Evolutionary conservation across 1,139 yeast species (phyloP).

Genomic region (Pneumocystis jirovecii): DNA sequence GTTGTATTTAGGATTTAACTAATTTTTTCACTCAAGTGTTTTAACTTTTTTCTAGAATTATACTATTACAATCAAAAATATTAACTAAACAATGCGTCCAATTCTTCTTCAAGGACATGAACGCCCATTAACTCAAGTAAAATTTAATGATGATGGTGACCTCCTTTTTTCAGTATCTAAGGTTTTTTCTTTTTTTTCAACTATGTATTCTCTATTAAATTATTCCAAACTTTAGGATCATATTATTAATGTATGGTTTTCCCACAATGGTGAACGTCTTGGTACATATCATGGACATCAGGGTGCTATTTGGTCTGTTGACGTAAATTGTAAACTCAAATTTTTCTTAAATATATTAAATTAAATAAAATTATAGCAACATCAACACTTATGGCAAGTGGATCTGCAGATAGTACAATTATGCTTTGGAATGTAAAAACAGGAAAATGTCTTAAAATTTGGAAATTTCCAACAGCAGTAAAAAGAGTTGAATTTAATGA

Average conservation of each 20-base stretch:
- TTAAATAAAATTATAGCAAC: conserved; percentile 19
- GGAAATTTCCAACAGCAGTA: conserved; percentile 71
- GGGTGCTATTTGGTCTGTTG: conserved; percentile 94
- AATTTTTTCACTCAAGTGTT: neutral
- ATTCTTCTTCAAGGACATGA: conserved; percentile 18
- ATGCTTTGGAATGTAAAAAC: conserved; percentile 72
- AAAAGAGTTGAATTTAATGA: conserved; percentile 82
- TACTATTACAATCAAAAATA: neutral
- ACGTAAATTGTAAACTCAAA: conserved; percentile 39
- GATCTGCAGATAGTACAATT: conserved; percentile 78
- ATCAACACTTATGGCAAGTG: conserved; percentile 61
- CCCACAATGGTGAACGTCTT: conserved; percentile 89
- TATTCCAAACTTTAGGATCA: conserved; percentile 3
- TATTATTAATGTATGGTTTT: conserved; percentile 69
- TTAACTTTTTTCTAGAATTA: neutral
- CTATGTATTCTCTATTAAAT: conserved; percentile 10
- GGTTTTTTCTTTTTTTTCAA: conserved; percentile 41
- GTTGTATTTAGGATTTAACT: neutral
- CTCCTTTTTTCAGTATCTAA: conserved; percentile 82
- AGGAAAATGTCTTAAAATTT: conserved; percentile 62
- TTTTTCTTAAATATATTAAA: neutral
- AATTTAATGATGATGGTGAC: conserved; percentile 60
- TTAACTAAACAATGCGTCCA: conserved; percentile 2
- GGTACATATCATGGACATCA: conserved; percentile 84
- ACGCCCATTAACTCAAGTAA: conserved; percentile 19